phyloP scores from a whole-genome alignment of 2,329 filamentous ascomycete species.

The Lachnellula arida region DNA sequence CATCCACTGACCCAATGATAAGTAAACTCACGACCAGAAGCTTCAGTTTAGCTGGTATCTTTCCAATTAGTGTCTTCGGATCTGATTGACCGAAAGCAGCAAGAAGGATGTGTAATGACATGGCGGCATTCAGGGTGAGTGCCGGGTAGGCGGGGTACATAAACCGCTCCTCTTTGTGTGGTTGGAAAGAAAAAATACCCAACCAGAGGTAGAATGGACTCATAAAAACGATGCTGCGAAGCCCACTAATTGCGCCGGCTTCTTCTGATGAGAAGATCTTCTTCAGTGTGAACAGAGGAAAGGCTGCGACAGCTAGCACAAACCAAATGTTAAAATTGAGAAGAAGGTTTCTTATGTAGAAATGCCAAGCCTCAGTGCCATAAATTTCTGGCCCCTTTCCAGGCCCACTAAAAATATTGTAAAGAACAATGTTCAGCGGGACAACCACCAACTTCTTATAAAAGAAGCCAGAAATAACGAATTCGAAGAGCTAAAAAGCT shows the following conservation, averaged over 20 bases:
- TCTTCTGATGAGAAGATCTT: conserved; percentile 56
- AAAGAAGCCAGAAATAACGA: conserved; percentile 73
- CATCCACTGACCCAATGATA: conserved; percentile 58
- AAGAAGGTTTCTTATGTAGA: conserved; percentile 85
- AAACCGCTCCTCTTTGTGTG: conserved; percentile 97
- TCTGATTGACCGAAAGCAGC: conserved; percentile 67
- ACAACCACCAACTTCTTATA: conserved; percentile 76
- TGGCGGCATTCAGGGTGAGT: conserved; percentile 80
- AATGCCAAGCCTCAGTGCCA: conserved; percentile 94
- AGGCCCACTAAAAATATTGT: conserved; percentile 83
- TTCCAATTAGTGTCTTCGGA: conserved; percentile 61
- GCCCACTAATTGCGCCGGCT: conserved; percentile 58
- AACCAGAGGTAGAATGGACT: conserved; percentile 94
- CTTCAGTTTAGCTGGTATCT: conserved; percentile 72
- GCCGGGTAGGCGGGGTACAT: conserved; percentile 98
- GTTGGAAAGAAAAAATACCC: conserved; percentile 81
- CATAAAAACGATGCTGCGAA: conserved; percentile 74
- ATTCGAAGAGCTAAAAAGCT: conserved; percentile 58
- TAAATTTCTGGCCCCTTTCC: conserved; percentile 85
- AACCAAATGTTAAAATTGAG: conserved; percentile 98
- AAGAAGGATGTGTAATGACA: conserved; percentile 77
- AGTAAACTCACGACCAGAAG: conserved; percentile 55
- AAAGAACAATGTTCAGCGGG: conserved; percentile 88
- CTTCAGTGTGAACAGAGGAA: conserved; percentile 73
- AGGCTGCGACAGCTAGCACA: conserved; percentile 65